phyloP scores from a whole-genome alignment of 192 early-diverging fungal genomes.

The Spizellomyces punctatus region DNA sequence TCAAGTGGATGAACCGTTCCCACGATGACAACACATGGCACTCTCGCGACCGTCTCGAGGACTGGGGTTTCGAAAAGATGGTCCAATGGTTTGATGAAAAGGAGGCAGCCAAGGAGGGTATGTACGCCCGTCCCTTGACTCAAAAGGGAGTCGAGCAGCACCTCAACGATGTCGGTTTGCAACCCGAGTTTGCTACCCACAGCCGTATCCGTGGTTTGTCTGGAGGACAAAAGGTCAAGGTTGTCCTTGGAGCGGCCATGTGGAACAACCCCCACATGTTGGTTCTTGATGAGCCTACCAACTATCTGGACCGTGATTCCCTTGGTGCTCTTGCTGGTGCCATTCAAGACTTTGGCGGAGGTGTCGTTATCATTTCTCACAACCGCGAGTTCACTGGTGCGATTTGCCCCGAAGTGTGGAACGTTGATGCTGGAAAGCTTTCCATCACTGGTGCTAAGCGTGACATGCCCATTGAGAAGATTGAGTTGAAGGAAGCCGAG shows the following conservation, averaged over 20 bases:
- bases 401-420: constrained; percentile 75
- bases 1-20: constrained; percentile 70
- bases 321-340: constrained; percentile 74
- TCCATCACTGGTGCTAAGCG: constrained; percentile 50
- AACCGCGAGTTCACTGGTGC: constrained; percentile 78
- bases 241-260: constrained; percentile 82
- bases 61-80: constrained; percentile 74
- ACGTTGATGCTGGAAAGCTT: constrained; percentile 65
- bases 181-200: constrained; percentile 77
- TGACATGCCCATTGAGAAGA: constrained; percentile 39
- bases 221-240: constrained; percentile 86
- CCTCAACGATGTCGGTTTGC: constrained; percentile 73
- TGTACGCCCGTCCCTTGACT: constrained; percentile 72
- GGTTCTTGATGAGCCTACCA: constrained; percentile 76
- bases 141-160: constrained; percentile 67
- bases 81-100: constrained; percentile 79
- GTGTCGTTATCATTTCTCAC: constrained; percentile 84
- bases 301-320: constrained; percentile 78
- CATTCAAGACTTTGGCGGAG: constrained; percentile 76
- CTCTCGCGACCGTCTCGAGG: constrained; percentile 66
- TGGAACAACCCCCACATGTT: constrained; percentile 86
- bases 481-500: constrained; percentile 50
- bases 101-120: constrained; percentile 74
- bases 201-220: constrained; percentile 75
- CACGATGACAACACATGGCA: constrained; percentile 73